Evolutionary conservation across 805 yeast genomes (phyloP).

Genomic region (Candida easanensis): DNA sequence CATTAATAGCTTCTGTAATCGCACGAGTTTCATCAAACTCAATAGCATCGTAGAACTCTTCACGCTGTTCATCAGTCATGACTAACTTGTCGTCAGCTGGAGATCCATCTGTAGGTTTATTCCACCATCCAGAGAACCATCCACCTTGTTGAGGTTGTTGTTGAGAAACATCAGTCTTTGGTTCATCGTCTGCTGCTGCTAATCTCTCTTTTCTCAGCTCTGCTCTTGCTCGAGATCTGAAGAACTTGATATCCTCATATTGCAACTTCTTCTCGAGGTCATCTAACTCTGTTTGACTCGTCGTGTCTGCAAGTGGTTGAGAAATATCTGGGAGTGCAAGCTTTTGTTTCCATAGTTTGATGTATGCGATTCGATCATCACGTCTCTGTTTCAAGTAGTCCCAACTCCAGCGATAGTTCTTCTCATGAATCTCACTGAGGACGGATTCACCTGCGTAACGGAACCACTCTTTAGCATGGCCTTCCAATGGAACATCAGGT

Average conservation of each 20-base stretch:
- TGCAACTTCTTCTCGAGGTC: slow-evolving; percentile 56
- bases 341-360: slow-evolving; percentile 62
- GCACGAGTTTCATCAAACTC: slow-evolving; percentile 75
- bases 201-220: slow-evolving; percentile 58
- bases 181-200: slow-evolving; percentile 16
- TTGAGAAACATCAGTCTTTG: background rate
- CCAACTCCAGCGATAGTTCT: slow-evolving; percentile 86
- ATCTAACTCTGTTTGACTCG: slow-evolving; percentile 39
- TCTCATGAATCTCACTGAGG: slow-evolving; percentile 75
- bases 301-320: slow-evolving; percentile 32
- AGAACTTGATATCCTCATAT: slow-evolving; percentile 81
- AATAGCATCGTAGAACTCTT: slow-evolving; percentile 89
- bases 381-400: slow-evolving; percentile 67
- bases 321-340: slow-evolving; percentile 35
- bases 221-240: slow-evolving; percentile 73
- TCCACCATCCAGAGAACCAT: slow-evolving; percentile 74
- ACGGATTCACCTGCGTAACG: slow-evolving; percentile 76
- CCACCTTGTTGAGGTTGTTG: slow-evolving; percentile 36
- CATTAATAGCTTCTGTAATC: slow-evolving; percentile 49
- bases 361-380: slow-evolving; percentile 67
- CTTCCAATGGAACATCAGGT: slow-evolving; percentile 50
- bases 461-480: slow-evolving; percentile 81
- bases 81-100: slow-evolving; percentile 38
- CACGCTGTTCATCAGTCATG: slow-evolving; percentile 81
- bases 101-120: slow-evolving; percentile 19